These are phyloP conservation scores for Candida pseudoglaebosa DNA, from an alignment of 805 yeast genomes.

Conservation along the genomic window DNA sequence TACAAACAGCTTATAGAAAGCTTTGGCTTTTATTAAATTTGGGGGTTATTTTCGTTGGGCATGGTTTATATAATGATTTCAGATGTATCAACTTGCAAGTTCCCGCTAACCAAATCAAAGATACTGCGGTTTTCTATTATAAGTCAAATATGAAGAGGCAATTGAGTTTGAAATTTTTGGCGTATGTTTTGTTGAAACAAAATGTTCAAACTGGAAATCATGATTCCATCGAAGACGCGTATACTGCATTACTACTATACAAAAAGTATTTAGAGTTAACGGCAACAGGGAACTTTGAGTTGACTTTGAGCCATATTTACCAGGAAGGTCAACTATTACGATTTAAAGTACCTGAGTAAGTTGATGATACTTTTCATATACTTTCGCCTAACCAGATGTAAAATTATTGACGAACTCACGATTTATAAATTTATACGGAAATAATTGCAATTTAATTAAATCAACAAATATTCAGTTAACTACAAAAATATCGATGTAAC, in stretches of 20 bases:
- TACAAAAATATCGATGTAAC: no score
- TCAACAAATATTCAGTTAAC: no score
- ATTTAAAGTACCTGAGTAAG: slow-evolving; percentile 46
- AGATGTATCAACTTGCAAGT: slow-evolving; percentile 89
- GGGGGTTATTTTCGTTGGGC: slow-evolving; percentile 93
- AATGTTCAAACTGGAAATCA: slow-evolving; percentile 91
- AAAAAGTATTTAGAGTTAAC: slow-evolving; percentile 64
- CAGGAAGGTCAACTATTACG: slow-evolving; percentile 59
- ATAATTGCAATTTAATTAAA: no score
- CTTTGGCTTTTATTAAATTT: slow-evolving; percentile 86
- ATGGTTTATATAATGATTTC: slow-evolving; percentile 87
- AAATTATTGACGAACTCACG: no score
- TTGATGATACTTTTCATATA: no score
- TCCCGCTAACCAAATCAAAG: slow-evolving; percentile 80
- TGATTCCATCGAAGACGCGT: slow-evolving; percentile 96
- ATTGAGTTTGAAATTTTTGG: slow-evolving; percentile 79
- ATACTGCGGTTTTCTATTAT: slow-evolving; percentile 78
- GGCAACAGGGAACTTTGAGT: slow-evolving; percentile 56
- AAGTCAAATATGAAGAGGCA: slow-evolving; percentile 71
- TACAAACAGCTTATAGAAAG: slow-evolving; percentile 80
- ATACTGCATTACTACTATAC: slow-evolving; percentile 76
- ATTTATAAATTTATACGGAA: no score
- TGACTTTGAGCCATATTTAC: slow-evolving; percentile 62
- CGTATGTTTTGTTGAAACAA: slow-evolving; percentile 69
- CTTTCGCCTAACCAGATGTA: no score